A percentile compares a stretch with the other conserved stretches of the same genome.
Conservation (phyloP, 75 land plant species). For the Azolla pinnata region DNA sequence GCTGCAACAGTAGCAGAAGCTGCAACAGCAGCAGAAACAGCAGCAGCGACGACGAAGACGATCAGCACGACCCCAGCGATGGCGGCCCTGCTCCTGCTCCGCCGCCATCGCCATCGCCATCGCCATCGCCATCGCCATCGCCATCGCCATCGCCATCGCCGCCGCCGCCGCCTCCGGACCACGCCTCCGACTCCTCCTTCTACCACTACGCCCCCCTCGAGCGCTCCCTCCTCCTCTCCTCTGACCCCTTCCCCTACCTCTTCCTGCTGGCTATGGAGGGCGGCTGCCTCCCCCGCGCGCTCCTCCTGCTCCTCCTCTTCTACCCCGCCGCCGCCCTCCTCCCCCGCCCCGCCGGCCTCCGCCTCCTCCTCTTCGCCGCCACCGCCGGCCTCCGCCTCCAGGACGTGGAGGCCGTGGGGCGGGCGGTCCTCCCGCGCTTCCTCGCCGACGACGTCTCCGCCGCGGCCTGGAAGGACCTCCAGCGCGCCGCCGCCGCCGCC, state of each 20-base stretch:
- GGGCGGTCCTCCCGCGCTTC: conserved; percentile 13
- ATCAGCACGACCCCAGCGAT: too few species aligned
- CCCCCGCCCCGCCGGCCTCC: neutral
- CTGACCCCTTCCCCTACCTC: conserved; percentile 9
- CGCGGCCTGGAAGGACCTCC: conserved; percentile 7
- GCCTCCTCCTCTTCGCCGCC: neutral
- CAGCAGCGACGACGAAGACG: too few species aligned
- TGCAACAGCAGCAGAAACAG: too few species aligned
- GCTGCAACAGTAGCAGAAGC: too few species aligned
- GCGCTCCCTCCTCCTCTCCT: conserved; percentile 2
- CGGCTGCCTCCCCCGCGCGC: conserved; percentile 11
- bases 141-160: too few species aligned
- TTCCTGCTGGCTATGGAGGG: conserved; percentile 15
- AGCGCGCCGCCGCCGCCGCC: conserved; percentile 3
- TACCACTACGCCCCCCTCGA: too few species aligned
- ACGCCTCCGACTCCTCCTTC: too few species aligned
- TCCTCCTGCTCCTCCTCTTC: neutral
- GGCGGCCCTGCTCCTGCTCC: too few species aligned
- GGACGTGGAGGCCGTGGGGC: conserved; percentile 8
- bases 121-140: too few species aligned
- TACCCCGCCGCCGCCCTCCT: conserved; percentile 1
- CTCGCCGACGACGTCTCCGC: conserved; percentile 6
- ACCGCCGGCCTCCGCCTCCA: conserved; percentile 1
- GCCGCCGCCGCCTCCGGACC: too few species aligned
- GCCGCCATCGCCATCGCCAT: too few species aligned